Evolutionary conservation across 352 stramenopile genomes (phyloP), one percentile per base, ranked within the genome.

Genomic region (Pythium oligandrum): DNA sequence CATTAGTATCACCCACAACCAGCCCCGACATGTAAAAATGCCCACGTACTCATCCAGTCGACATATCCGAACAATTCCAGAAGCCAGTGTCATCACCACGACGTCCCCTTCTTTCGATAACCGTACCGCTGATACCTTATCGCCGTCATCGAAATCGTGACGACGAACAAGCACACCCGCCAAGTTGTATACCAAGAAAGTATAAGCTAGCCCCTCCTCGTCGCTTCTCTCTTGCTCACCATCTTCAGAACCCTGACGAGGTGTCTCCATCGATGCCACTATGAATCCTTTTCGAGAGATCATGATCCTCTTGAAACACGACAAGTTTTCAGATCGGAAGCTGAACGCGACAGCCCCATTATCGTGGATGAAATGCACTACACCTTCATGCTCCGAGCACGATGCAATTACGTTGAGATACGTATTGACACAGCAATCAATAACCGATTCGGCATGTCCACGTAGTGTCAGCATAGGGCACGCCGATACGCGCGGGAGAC

Each of bases 41-140:
- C 17, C 44, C 9, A 83, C 81, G 40, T 80, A 95, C 84, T 95
- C 85, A 51, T 93, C 81, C 6, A 89, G 68, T 42, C 81, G 82
- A 44, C 73, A 95, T 45, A 92, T 71, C 34, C 83, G 72, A 11
- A 93, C 62, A 3, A 70, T 68, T 2, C 64, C 61, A 0, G 70
- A 52, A 1, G 64, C 51, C 3, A 92, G 53, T 8, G 81, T 90
- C 5, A 90, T 48, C 36, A 92, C 75, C n/a, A 90, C 59, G 31
- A 92, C 43, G 51, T 88, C 78, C 0, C 85, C 85, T 66, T 93
- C 83, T 3, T 61, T 61, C 6, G 79, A 90, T 1, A 94, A 55
- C 38, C 77, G 66, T 6, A 90, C 42, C 43, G 78, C 66, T 17
- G 49, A 55, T 7, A 90, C 53, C 12, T 73, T 55, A n/a, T 89